Conservation (phyloP, 2,329 filamentous ascomycete genomes). For the Penicillium frequentans region DNA sequence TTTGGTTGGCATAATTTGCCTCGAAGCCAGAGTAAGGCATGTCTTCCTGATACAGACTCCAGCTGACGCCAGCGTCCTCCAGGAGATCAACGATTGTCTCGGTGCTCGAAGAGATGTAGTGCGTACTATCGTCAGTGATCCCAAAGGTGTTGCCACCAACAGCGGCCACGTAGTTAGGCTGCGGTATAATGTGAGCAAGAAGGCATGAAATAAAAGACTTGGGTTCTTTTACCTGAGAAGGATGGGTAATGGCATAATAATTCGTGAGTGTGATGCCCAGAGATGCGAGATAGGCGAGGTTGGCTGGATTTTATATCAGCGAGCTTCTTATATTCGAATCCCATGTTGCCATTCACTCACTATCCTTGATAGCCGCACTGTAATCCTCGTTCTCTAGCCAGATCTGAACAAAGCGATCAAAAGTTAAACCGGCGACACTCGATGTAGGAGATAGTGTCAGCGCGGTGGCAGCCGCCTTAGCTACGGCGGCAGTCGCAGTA, state of each 20-base stretch:
- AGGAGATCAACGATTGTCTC: not conserved
- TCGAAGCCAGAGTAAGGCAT: not conserved
- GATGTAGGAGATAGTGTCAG: not conserved
- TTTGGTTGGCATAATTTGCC: not conserved
- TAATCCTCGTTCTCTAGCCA: not conserved
- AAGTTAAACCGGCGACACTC: not conserved
- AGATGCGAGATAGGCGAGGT: not conserved
- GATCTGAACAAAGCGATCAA: not conserved
- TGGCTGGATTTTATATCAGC: not conserved
- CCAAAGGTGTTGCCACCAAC: not conserved
- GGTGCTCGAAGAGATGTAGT: not conserved
- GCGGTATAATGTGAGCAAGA: not conserved
- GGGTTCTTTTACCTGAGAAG: not conserved
- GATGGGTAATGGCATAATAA: not conserved
- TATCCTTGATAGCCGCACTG: not conserved
- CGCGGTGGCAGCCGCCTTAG: not conserved
- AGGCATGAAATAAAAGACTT: too few relatives aligned
- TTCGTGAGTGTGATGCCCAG: not conserved
- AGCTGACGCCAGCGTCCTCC: not conserved
- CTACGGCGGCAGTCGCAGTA: not conserved
- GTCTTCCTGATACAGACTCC: not conserved
- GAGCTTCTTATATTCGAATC: not conserved
- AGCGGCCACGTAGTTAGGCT: not conserved
- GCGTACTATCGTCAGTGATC: not conserved
- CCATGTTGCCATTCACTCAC: not conserved